A percentile compares a stretch with the other conserved stretches of the same genome.
Conservation (phyloP, 179 eudicot species). For the Patellifolia procumbens region DNA sequence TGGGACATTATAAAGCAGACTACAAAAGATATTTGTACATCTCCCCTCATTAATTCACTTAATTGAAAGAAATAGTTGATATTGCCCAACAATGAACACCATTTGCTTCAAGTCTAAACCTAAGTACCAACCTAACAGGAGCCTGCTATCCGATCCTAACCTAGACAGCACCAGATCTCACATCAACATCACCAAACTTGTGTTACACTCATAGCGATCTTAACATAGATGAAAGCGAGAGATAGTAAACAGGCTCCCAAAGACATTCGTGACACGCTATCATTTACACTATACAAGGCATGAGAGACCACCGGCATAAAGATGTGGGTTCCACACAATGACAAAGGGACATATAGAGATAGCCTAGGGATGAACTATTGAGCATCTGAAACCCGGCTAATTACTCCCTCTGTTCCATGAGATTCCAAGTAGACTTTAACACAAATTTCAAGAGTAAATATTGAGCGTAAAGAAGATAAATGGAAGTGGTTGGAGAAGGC, state of each 20-base stretch:
- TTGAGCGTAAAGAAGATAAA: not conserved
- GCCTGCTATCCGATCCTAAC: not conserved
- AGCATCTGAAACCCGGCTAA: not conserved
- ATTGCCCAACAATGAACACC: too few species aligned
- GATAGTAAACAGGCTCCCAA: too few species aligned
- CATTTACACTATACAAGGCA: too few species aligned
- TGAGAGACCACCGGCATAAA: too few species aligned
- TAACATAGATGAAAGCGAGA: not conserved
- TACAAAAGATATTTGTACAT: not conserved
- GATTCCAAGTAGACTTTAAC: not conserved
- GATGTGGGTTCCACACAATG: not conserved
- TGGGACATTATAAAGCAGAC: not conserved
- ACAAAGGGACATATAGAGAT: not conserved
- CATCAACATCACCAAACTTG: not conserved
- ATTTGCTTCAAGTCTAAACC: not conserved
- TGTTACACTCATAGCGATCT: not conserved
- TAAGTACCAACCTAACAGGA: not conserved
- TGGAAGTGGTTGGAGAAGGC: not conserved
- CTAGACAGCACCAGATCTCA: not conserved
- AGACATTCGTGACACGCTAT: too few species aligned
- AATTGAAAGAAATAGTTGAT: too few species aligned
- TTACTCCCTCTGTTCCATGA: not conserved
- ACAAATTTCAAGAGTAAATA: not conserved
- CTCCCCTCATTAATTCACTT: not conserved
- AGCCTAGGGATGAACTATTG: too few species aligned